Percentiles rank a stretch among this genome's conserved stretches.
Evolutionary conservation across 2,329 filamentous ascomycete species (phyloP).

Genomic region (Pyricularia grisea): DNA sequence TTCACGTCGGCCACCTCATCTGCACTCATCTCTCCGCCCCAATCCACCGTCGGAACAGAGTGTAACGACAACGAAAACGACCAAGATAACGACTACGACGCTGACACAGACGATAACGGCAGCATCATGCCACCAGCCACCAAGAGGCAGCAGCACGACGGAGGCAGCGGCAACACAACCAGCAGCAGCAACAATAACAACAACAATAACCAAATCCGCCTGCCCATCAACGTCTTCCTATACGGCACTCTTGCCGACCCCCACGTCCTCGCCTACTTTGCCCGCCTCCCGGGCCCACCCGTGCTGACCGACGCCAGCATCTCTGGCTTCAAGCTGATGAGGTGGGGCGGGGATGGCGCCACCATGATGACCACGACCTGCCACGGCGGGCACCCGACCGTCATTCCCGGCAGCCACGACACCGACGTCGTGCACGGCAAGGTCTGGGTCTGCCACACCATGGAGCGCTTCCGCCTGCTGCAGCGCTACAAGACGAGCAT

Average conservation of each 20-base stretch:
- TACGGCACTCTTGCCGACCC: not conserved
- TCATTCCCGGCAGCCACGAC: not conserved
- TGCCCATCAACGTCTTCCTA: not conserved
- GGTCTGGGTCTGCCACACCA: not conserved
- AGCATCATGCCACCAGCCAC: not conserved
- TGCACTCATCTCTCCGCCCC: not conserved
- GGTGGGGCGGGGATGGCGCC: not conserved
- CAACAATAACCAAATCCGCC: not conserved
- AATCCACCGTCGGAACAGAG: not conserved
- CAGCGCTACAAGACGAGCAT: constrained; percentile 1
- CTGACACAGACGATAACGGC: not conserved
- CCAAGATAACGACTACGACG: not conserved
- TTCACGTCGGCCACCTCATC: not conserved
- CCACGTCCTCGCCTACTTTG: not conserved
- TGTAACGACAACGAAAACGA: not conserved
- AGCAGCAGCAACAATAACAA: not conserved
- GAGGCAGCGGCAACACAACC: not conserved
- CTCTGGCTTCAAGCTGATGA: not conserved
- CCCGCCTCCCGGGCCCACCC: not conserved
- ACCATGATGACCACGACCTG: not conserved
- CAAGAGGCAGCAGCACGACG: not conserved
- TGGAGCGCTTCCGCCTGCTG: not conserved
- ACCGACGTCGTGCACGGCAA: not conserved
- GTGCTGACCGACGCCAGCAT: not conserved
- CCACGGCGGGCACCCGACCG: not conserved